phyloP scores from a whole-genome alignment of 2,329 filamentous ascomycete species.

The Whalleya microplaca region DNA sequence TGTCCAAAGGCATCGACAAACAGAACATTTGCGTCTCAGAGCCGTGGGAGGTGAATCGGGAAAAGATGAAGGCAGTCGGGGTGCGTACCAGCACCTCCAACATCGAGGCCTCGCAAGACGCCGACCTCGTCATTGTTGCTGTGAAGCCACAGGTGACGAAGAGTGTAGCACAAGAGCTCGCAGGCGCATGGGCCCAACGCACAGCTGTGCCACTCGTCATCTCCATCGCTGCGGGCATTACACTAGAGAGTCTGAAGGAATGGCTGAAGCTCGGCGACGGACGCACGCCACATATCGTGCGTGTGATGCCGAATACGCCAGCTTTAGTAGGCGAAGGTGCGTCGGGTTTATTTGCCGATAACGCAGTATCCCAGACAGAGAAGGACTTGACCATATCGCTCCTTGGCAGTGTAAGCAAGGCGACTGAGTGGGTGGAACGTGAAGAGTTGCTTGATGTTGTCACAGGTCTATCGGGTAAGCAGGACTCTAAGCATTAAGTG shows the following conservation, averaged over 20 bases:
- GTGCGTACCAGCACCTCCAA: slow-evolving; percentile 52
- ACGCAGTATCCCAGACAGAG: slow-evolving; percentile 47
- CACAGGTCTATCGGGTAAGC: slow-evolving; percentile 52
- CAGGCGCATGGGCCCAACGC: slow-evolving; percentile 41
- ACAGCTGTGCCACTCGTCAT: slow-evolving; percentile 47
- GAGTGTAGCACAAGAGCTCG: slow-evolving; percentile 51
- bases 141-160: slow-evolving; percentile 57
- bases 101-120: slow-evolving; percentile 46
- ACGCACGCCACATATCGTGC: slow-evolving; percentile 48
- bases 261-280: slow-evolving; percentile 47
- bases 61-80: slow-evolving; percentile 50
- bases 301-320: slow-evolving; percentile 58
- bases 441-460: slow-evolving; percentile 55
- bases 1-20: slow-evolving; percentile 47
- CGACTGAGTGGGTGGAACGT: slow-evolving; percentile 53
- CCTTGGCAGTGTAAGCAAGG: slow-evolving; percentile 51
- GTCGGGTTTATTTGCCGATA: slow-evolving; percentile 50
- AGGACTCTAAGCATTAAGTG: neutral
- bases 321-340: slow-evolving; percentile 55
- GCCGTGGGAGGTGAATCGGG: slow-evolving; percentile 56
- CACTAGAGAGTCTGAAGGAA: slow-evolving; percentile 45
- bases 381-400: slow-evolving; percentile 47
- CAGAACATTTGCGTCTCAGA: slow-evolving; percentile 52
- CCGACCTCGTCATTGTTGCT: slow-evolving; percentile 52
- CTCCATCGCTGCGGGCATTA: slow-evolving; percentile 55